phyloP scores from a whole-genome alignment of 2,329 filamentous ascomycete genomes.

The Exophiala aquamarina region DNA sequence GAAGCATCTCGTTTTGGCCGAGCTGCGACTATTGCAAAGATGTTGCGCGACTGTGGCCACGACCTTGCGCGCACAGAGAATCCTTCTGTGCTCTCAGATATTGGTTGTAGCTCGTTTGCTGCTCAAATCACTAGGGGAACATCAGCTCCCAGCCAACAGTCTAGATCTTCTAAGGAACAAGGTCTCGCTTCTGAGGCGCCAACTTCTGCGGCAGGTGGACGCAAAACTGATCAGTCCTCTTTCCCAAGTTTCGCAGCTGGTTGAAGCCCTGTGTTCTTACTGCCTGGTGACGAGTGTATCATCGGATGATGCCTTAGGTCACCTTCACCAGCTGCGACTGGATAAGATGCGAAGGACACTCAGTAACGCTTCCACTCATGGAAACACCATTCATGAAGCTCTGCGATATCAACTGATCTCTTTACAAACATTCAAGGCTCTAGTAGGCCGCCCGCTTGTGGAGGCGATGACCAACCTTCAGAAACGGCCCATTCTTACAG shows the following conservation, averaged over 20 bases:
- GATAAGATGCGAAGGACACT: slow-evolving; percentile 67
- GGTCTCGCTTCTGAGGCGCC: slow-evolving; percentile 61
- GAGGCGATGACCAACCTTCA: slow-evolving; percentile 70
- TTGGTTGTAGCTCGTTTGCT: slow-evolving; percentile 74
- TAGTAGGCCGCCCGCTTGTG: slow-evolving; percentile 71
- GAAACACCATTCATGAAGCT: slow-evolving; percentile 58
- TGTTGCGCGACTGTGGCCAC: slow-evolving; percentile 55
- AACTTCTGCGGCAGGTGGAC: slow-evolving; percentile 66
- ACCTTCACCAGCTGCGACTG: slow-evolving; percentile 73
- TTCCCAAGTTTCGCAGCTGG: slow-evolving; percentile 50
- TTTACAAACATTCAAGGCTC: slow-evolving; percentile 70
- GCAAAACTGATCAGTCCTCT: slow-evolving; percentile 47
- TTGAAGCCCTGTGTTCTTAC: slow-evolving; percentile 77
- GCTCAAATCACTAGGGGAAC: slow-evolving; percentile 67
- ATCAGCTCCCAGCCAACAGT: slow-evolving; percentile 47
- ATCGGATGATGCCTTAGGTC: slow-evolving; percentile 72
- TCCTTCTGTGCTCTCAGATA: slow-evolving; percentile 59
- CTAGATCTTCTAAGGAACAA: slow-evolving; percentile 66
- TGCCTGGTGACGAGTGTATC: slow-evolving; percentile 79
- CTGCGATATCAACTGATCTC: slow-evolving; percentile 75
- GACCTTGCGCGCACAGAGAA: slow-evolving; percentile 50
- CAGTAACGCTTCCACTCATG: slow-evolving; percentile 47
- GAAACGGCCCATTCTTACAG: slow-evolving; percentile 68
- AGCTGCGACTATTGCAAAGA: slow-evolving; percentile 58
- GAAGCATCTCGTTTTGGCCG: slow-evolving; percentile 37